phyloP scores from a whole-genome alignment of 306 rosid genomes.

The Dryas octopetala region DNA sequence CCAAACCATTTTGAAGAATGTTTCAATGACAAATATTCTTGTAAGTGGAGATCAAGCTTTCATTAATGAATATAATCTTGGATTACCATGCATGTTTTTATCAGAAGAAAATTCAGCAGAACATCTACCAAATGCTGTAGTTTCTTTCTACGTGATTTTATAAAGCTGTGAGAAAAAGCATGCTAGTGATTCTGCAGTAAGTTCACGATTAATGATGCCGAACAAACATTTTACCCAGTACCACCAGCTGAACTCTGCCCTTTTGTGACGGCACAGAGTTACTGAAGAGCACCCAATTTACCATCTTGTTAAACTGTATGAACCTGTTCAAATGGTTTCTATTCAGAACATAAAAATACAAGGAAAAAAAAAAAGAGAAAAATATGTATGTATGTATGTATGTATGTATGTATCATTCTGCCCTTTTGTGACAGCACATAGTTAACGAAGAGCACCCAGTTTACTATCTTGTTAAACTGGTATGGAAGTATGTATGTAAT shows the following conservation, averaged over 20 bases:
- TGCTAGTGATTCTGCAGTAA: background rate
- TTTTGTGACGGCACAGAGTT: background rate
- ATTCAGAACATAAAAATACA: too few relatives aligned
- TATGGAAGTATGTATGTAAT: too few relatives aligned
- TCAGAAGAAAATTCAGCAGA: background rate
- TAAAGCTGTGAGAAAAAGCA: background rate
- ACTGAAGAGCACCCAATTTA: background rate
- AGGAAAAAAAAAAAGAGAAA: too few relatives aligned
- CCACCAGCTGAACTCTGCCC: background rate
- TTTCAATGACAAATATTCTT: background rate
- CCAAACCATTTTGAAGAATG: background rate
- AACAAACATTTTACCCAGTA: background rate
- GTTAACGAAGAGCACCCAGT: background rate
- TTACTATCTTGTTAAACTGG: background rate
- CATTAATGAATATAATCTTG: background rate
- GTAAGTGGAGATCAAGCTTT: background rate
- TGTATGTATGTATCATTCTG: background rate
- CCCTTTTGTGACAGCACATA: background rate
- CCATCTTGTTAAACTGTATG: background rate
- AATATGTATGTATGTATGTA: too few relatives aligned
- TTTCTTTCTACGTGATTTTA: background rate
- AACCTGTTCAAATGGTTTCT: too few relatives aligned
- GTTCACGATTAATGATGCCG: background rate
- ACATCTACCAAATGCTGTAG: background rate
- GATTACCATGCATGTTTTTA: background rate